Evolutionary conservation across 768 basidiomycete species (phyloP).

Genomic region (Fomitopsis pulvina): DNA sequence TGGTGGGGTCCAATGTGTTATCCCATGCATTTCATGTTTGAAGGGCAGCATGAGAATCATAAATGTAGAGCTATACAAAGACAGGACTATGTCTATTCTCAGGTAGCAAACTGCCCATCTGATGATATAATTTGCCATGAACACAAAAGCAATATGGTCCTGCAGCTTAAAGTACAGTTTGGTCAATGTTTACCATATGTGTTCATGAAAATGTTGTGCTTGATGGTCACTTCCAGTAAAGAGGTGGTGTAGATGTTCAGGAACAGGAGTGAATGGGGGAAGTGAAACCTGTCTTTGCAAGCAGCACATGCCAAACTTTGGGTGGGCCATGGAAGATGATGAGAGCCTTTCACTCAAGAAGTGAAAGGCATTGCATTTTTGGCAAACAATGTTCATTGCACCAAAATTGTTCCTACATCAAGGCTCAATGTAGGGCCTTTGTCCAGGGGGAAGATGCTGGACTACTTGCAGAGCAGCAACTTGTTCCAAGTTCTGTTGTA

Average conservation of each 20-base stretch:
- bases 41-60: slow-evolving; percentile 31
- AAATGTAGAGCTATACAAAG: slow-evolving; percentile 37
- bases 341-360: slow-evolving; percentile 26
- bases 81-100: slow-evolving; percentile 12
- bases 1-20: slow-evolving; percentile 2
- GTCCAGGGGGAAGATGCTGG: neutral
- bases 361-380: slow-evolving; percentile 29
- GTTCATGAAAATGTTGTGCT: slow-evolving; percentile 22
- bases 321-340: slow-evolving; percentile 7
- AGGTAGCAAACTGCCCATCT: slow-evolving; percentile 27
- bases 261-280: slow-evolving; percentile 17
- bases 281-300: slow-evolving; percentile 27
- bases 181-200: slow-evolving; percentile 29
- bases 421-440: neutral
- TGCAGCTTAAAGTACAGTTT: slow-evolving; percentile 20
- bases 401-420: slow-evolving; percentile 16
- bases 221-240: slow-evolving; percentile 10
- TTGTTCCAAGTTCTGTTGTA: neutral
- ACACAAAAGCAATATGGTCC: slow-evolving; percentile 30
- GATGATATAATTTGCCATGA: slow-evolving; percentile 31
- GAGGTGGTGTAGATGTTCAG: slow-evolving; percentile 15
- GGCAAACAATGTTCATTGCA: slow-evolving; percentile 28
- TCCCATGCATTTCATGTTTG: slow-evolving; percentile 14
- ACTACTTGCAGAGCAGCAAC: neutral
- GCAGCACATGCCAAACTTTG: slow-evolving; percentile 32